These are phyloP conservation scores for Candida manassasensis DNA, from an alignment of 805 yeast species.

Conservation along the genomic window DNA sequence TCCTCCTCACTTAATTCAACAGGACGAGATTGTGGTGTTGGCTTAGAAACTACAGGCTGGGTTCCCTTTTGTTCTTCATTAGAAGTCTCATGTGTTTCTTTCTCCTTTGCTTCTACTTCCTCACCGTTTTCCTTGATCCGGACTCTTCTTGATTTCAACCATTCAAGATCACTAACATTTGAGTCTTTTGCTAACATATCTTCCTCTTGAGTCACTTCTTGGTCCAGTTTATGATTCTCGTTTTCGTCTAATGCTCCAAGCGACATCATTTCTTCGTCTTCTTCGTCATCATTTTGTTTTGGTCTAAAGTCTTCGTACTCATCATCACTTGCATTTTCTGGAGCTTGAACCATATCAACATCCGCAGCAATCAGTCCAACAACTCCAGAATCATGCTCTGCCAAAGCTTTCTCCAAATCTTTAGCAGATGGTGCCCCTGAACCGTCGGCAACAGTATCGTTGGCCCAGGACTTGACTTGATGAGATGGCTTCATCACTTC, in stretches of 20 bases:
- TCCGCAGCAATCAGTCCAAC: conserved; percentile 11
- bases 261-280: conserved; percentile 43
- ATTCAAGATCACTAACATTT: conserved; percentile 70
- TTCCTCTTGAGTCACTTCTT: conserved; percentile 16
- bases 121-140: conserved; percentile 50
- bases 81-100: conserved; percentile 6
- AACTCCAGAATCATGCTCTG: conserved; percentile 15
- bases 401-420: conserved; percentile 42
- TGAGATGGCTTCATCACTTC: conserved; percentile 76
- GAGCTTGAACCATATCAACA: conserved; percentile 33
- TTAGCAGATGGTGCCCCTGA: conserved; percentile 42
- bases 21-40: conserved; percentile 4
- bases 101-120: conserved; percentile 10
- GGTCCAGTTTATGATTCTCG: conserved; percentile 18
- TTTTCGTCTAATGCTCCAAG: conserved; percentile 21
- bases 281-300: conserved; percentile 23
- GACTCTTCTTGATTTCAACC: conserved; percentile 74
- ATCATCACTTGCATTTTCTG: conserved; percentile 46
- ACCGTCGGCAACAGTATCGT: conserved; percentile 49
- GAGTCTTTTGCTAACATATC: conserved; percentile 41
- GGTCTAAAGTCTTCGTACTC: conserved; percentile 46
- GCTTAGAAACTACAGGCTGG: conserved; percentile 5
- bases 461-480: conserved; percentile 71
- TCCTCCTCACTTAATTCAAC: conserved; percentile 39
- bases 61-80: neutral